Base-by-base conservation (phyloP, 2,329 filamentous ascomycete genomes). In the Daldinia eschscholtzii region DNA sequence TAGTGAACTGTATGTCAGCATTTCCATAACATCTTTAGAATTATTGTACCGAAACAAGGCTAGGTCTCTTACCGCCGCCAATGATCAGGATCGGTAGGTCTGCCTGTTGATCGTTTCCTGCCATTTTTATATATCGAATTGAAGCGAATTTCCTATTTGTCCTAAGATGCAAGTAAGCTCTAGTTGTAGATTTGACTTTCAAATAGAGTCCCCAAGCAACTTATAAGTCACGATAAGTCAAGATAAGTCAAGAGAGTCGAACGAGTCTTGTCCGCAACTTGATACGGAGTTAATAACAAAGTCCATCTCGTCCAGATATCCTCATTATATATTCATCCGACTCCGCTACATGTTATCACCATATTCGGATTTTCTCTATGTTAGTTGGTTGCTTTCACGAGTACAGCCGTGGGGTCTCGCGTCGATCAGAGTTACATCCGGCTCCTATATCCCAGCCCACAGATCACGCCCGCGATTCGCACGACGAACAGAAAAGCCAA, bases 61-160 rank as follows among this genome's bases (percentile, higher is more conserved):
- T 6, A 33, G 46, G 18, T 52, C 13, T 62, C 74, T 61, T 70
- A 75, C 75, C 73, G 12, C 72, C 71, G 26, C 75, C 75, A 37
- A 76, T 75, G 39, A 76, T 74, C 18, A 76, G 73, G 20, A 76
- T 64, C 1, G 74, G 74, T 23, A 76, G 70, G 35, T 69, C 56
- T 3, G 28, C 55, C 35, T 46, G 23, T 35, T 64, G 48, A 28
- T 26, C 30, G 20, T 59, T 65, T 44, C 58, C 52, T 10, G 68
- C 37, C 71, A 73, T 73, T 59, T 26, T 46, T n/a, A n/a, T 57
- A 41, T 56, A 57, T 41, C n/a, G 3, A n/a, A 10, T 4, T 3
- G 23, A 26, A 42, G 33, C 15, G 26, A 15, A 10, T 20, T 28
- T 26, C 28, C 20, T 28, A 41, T 18, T 26, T 1, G 4, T 42